A percentile compares a stretch with the other conserved stretches of the same genome.
phyloP scores from a whole-genome alignment of 108 stramenopile genomes.

The Skeletonema costatum region DNA sequence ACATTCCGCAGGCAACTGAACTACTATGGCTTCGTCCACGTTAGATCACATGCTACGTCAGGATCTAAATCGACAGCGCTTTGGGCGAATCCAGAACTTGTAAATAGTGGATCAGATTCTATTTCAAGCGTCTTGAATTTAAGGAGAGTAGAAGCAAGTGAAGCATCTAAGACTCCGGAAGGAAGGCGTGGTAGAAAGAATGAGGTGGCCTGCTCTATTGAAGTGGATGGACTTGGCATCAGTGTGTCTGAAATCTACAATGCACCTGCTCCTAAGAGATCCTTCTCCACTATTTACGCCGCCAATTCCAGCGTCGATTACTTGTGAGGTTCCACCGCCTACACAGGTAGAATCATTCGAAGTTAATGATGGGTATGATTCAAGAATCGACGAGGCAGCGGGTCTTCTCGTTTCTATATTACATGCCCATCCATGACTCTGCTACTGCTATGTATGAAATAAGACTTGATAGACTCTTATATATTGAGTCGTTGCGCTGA shows the following conservation, averaged over 20 bases:
- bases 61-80: constrained; percentile 68
- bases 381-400: constrained; percentile 2
- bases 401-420: background rate
- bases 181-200: constrained; percentile 79
- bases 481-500: background rate
- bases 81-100: constrained; percentile 86
- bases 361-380: background rate
- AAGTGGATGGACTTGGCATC: constrained; percentile 65
- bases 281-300: background rate
- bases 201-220: constrained; percentile 67
- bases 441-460: background rate
- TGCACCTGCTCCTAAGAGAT: background rate
- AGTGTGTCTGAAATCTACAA: background rate
- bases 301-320: background rate
- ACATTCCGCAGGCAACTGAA: constrained; percentile 91
- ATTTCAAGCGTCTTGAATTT: constrained; percentile 75
- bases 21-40: constrained; percentile 77
- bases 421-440: background rate
- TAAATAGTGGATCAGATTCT: constrained; percentile 49
- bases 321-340: background rate
- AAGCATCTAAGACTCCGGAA: constrained; percentile 76
- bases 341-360: background rate
- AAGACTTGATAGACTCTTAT: background rate
- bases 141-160: constrained; percentile 78
- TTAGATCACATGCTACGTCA: constrained; percentile 70